phyloP scores from a whole-genome alignment of 345 rosid species.

The Heritiera littoralis region DNA sequence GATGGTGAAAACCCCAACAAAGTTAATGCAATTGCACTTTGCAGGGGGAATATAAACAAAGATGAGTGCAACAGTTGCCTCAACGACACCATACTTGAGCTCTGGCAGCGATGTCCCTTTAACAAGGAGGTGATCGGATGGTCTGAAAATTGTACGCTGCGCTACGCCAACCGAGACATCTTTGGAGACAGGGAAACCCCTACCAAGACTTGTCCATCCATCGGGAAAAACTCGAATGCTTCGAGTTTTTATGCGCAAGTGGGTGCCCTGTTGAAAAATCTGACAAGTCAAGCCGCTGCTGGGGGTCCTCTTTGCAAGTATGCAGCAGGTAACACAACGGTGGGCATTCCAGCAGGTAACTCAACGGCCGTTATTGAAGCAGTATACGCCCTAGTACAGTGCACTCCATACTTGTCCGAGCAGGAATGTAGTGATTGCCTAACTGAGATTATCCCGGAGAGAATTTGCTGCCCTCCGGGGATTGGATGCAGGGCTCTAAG shows the following conservation, averaged over 20 bases:
- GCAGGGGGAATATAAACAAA: constrained; percentile 42
- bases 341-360: background rate
- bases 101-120: constrained; percentile 34
- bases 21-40: constrained; percentile 41
- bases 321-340: background rate
- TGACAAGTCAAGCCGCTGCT: constrained; percentile 7
- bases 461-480: constrained; percentile 28
- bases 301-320: constrained; percentile 15
- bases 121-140: constrained; percentile 37
- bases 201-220: constrained; percentile 19
- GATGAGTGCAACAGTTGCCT: constrained; percentile 40
- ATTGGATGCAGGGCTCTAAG: constrained; percentile 33
- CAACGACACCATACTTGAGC: constrained; percentile 19
- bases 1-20: constrained; percentile 17
- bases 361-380: constrained; percentile 2
- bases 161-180: constrained; percentile 43
- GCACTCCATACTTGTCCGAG: constrained; percentile 51
- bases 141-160: constrained; percentile 47
- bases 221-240: constrained; percentile 21
- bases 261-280: constrained; percentile 18
- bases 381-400: constrained; percentile 42
- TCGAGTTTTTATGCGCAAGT: constrained; percentile 22
- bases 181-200: constrained; percentile 22
- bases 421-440: constrained; percentile 47
- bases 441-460: constrained; percentile 20